Conservation (phyloP, 352 stramenopile genomes). For the Thalassiosira allenii region DNA sequence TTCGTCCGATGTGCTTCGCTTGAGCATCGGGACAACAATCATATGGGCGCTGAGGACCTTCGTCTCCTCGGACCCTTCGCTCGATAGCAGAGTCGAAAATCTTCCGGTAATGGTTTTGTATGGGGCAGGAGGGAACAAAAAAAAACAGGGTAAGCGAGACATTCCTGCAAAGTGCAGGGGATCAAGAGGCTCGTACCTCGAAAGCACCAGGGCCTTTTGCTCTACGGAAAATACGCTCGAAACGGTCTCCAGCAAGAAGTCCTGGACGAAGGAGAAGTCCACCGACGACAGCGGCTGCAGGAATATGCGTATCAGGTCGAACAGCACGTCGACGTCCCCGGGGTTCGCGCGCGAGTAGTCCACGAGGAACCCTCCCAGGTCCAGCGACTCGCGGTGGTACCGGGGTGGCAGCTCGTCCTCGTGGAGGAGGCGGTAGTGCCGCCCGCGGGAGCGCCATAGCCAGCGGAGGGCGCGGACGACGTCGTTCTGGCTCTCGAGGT, state of each 20-base stretch:
- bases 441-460: conserved; percentile 90
- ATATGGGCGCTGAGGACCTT: conserved; percentile 94
- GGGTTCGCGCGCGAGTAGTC: conserved; percentile 91
- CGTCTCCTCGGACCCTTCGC: conserved; percentile 84
- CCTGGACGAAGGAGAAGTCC: conserved; percentile 94
- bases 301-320: conserved; percentile 96
- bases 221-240: conserved; percentile 45
- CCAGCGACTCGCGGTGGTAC: conserved; percentile 94
- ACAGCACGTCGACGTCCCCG: conserved; percentile 93
- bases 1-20: conserved; percentile 23
- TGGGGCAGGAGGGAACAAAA: not conserved
- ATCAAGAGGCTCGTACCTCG: not conserved
- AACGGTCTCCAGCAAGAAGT: conserved; percentile 86
- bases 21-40: conserved; percentile 93
- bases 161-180: conserved; percentile 76
- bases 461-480: conserved; percentile 94
- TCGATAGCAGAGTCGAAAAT: conserved; percentile 70
- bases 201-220: conserved; percentile 4
- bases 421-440: conserved; percentile 85
- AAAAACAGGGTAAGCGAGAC: conserved; percentile 80
- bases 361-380: conserved; percentile 95
- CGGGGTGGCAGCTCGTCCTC: conserved; percentile 85
- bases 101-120: no score
- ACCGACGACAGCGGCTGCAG: conserved; percentile 90
- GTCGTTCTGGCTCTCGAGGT: conserved; percentile 90